These are phyloP conservation scores for Wallacemonas sp. DNA, from an alignment of 208 protist species.

Conservation along the genomic window DNA sequence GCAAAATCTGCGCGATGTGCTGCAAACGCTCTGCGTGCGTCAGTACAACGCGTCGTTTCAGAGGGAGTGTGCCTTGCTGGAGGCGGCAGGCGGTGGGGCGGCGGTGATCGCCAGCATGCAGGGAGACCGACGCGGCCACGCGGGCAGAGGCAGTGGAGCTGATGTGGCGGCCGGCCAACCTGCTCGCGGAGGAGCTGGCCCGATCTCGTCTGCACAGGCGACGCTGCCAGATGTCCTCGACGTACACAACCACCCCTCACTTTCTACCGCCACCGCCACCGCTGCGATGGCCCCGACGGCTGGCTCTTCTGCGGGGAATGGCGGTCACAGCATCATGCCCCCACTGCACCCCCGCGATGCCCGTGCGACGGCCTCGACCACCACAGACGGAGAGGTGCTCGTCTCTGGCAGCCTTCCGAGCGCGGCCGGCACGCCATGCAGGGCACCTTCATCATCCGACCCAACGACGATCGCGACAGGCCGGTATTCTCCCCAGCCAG, in stretches of 20 bases:
- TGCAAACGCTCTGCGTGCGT: constrained; percentile 43
- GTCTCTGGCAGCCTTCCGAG: not conserved
- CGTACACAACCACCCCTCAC: too few species aligned
- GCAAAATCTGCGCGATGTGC: constrained; percentile 30
- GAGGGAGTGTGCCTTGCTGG: constrained; percentile 1
- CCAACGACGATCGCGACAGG: not conserved
- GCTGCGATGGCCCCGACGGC: too few species aligned
- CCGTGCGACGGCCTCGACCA: not conserved
- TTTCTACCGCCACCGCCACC: too few species aligned
- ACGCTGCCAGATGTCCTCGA: too few species aligned
- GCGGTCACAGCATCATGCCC: too few species aligned
- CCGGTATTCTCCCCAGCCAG: too few species aligned
- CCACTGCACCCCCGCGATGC: not conserved
- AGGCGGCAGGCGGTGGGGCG: constrained; percentile 4
- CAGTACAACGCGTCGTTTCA: constrained; percentile 36
- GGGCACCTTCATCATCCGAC: not conserved
- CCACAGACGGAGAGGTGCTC: not conserved
- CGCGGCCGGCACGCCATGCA: not conserved
- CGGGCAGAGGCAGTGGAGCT: too few species aligned
- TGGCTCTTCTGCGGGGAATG: too few species aligned
- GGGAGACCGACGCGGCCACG: not conserved
- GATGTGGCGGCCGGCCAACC: too few species aligned
- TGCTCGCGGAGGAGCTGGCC: too few species aligned
- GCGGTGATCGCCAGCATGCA: not conserved
- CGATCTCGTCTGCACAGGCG: too few species aligned